Evolutionary conservation across 2,329 filamentous ascomycete species (phyloP).

Genomic region (Juglanconis juglandina): DNA sequence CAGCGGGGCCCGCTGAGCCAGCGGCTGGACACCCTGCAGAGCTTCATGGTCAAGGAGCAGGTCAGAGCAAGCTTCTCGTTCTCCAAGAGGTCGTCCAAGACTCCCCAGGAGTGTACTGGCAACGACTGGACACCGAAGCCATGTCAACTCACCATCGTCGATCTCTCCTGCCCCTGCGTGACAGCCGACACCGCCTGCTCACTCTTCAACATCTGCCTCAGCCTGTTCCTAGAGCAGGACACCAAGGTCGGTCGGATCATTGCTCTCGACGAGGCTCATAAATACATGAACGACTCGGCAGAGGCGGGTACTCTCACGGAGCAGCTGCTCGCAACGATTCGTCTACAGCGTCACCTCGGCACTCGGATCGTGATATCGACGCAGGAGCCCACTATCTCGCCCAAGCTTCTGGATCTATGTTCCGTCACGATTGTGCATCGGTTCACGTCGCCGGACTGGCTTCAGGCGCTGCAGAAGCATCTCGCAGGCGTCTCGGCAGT

Average conservation of each 20-base stretch:
- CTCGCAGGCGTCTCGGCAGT: constrained; percentile 27
- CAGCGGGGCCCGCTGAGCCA: constrained; percentile 57
- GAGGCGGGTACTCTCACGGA: constrained; percentile 59
- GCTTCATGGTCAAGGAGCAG: constrained; percentile 48
- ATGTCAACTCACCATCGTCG: constrained; percentile 39
- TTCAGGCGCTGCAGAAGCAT: constrained; percentile 26
- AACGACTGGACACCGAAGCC: background rate
- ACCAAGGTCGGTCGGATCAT: constrained; percentile 54
- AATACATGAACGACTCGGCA: constrained; percentile 61
- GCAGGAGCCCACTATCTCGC: constrained; percentile 71
- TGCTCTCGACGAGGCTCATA: constrained; percentile 75
- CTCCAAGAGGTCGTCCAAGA: constrained; percentile 26
- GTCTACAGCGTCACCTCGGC: constrained; percentile 68
- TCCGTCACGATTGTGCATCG: constrained; percentile 69
- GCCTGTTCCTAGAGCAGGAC: background rate
- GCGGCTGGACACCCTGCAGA: constrained; percentile 61
- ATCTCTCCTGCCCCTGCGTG: constrained; percentile 70
- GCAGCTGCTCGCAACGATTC: constrained; percentile 59
- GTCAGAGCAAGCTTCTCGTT: constrained; percentile 13
- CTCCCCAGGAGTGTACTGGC: background rate
- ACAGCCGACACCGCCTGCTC: constrained; percentile 64
- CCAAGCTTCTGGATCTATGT: constrained; percentile 66
- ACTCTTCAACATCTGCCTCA: background rate
- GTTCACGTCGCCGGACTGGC: constrained; percentile 48
- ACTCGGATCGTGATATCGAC: constrained; percentile 69